Percentiles rank a stretch among this genome's conserved stretches.
Conservation (phyloP, 306 rosid species). For the Coriaria nepalensis region DNA sequence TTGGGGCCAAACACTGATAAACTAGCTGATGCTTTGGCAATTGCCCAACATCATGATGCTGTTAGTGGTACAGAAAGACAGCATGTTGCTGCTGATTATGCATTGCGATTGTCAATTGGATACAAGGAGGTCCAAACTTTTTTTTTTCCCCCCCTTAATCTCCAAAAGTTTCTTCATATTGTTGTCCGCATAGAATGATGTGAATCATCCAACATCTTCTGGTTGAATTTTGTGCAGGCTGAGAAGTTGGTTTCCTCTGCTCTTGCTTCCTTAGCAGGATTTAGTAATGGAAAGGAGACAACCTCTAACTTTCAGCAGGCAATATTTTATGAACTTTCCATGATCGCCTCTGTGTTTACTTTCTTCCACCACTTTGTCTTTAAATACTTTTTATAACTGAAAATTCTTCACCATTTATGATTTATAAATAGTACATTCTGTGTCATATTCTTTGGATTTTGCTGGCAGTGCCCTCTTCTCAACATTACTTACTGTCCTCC, state of each 20-base stretch:
- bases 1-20: slow-evolving; percentile 54
- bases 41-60: slow-evolving; percentile 93
- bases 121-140: slow-evolving; percentile 39
- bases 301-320: slow-evolving; percentile 50
- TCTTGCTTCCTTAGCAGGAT: slow-evolving; percentile 35
- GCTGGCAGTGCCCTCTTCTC: slow-evolving; percentile 78
- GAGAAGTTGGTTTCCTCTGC: slow-evolving; percentile 59
- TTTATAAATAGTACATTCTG: neutral
- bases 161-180: slow-evolving; percentile 8
- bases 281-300: slow-evolving; percentile 23
- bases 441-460: slow-evolving; percentile 15
- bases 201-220: no score
- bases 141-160: slow-evolving; percentile 7
- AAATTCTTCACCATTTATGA: no score
- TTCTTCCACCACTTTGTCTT: no score
- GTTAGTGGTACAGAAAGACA: slow-evolving; percentile 67
- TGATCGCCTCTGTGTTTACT: slow-evolving; percentile 2
- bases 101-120: slow-evolving; percentile 68
- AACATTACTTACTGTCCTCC: slow-evolving; percentile 80
- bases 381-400: no score
- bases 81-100: slow-evolving; percentile 80
- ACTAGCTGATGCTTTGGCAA: slow-evolving; percentile 73
- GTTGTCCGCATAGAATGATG: neutral
- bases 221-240: slow-evolving; percentile 46
- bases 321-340: slow-evolving; percentile 17